Evolutionary conservation across 345 rosid genomes (phyloP).

Genomic region (Erodium maritimum): DNA sequence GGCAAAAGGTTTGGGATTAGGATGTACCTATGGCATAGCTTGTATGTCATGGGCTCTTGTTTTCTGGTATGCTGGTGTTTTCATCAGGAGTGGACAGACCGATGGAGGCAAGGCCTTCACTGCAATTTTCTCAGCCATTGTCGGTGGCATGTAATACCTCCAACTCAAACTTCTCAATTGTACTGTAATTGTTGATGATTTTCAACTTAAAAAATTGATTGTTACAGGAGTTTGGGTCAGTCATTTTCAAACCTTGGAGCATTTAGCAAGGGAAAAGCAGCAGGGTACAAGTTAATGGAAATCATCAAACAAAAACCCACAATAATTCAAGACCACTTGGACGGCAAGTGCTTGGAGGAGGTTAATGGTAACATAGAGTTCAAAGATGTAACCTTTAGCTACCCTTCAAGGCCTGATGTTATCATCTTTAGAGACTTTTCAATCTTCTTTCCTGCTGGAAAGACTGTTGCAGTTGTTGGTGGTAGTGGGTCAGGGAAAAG

Average conservation of each 20-base stretch:
- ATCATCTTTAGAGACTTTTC: slow-evolving; percentile 73
- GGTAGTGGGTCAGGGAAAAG: slow-evolving; percentile 99
- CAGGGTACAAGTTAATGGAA: slow-evolving; percentile 96
- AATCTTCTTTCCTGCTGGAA: slow-evolving; percentile 91
- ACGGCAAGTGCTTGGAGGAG: slow-evolving; percentile 64
- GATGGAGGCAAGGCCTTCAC: slow-evolving; percentile 99
- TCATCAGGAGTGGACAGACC: slow-evolving; percentile 77
- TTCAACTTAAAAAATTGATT: slow-evolving; percentile 1
- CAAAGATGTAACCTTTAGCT: slow-evolving; percentile 85
- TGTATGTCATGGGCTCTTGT: slow-evolving; percentile 99
- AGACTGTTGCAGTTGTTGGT: slow-evolving; percentile 93
- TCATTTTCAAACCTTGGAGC: slow-evolving; percentile 98
- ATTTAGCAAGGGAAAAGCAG: slow-evolving; percentile 96
- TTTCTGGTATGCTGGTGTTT: slow-evolving; percentile 99
- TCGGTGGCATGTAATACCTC: slow-evolving; percentile 89
- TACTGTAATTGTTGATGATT: too few relatives aligned
- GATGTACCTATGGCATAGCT: slow-evolving; percentile 97
- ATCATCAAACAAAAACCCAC: slow-evolving; percentile 86
- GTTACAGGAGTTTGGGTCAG: slow-evolving; percentile 93
- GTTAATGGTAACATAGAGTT: slow-evolving; percentile 86
- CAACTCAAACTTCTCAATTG: neutral
- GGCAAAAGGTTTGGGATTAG: slow-evolving; percentile 99
- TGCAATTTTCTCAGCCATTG: slow-evolving; percentile 96
- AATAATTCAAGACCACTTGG: slow-evolving; percentile 57
- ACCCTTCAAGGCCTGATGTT: slow-evolving; percentile 97